These are phyloP conservation scores for Tolypocladium ovalisporum DNA, from an alignment of 2,329 filamentous ascomycete species.

Conservation along the genomic window DNA sequence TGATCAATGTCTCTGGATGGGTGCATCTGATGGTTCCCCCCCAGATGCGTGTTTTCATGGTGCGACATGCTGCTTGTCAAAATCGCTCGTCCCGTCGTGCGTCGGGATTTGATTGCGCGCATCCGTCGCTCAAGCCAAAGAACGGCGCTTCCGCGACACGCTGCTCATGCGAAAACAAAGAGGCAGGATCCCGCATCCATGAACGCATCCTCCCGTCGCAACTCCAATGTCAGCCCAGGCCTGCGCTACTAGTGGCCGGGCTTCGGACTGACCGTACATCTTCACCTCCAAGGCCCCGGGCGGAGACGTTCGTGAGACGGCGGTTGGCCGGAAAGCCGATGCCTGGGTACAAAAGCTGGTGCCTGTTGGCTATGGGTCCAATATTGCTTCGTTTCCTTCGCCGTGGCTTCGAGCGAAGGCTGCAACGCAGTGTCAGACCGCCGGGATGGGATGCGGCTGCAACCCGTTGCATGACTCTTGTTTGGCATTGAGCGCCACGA, in stretches of 20 bases:
- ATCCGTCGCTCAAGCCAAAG: not conserved
- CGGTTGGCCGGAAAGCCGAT: conserved; percentile 1
- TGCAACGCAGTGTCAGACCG: not conserved
- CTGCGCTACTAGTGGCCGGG: not conserved
- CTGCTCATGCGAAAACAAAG: not conserved
- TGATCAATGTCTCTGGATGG: not conserved
- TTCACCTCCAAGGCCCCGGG: not conserved
- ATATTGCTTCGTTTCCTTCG: not conserved
- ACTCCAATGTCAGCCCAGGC: not conserved
- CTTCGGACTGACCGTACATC: not conserved
- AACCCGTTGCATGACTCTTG: not conserved
- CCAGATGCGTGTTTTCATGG: not conserved
- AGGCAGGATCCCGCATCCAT: not conserved
- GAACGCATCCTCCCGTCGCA: not conserved
- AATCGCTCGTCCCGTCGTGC: not conserved
- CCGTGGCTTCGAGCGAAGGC: not conserved
- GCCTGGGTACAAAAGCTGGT: not conserved
- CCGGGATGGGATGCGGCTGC: not conserved
- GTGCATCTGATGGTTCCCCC: not conserved
- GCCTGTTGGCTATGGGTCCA: conserved; percentile 2
- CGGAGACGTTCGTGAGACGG: not conserved
- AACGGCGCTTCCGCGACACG: not conserved
- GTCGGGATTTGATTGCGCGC: not conserved
- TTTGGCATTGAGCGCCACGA: not conserved
- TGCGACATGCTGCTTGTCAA: not conserved